Evolutionary conservation across 129 eudicot genomes (phyloP).

Genomic region (Saposhnikovia divaricata): DNA sequence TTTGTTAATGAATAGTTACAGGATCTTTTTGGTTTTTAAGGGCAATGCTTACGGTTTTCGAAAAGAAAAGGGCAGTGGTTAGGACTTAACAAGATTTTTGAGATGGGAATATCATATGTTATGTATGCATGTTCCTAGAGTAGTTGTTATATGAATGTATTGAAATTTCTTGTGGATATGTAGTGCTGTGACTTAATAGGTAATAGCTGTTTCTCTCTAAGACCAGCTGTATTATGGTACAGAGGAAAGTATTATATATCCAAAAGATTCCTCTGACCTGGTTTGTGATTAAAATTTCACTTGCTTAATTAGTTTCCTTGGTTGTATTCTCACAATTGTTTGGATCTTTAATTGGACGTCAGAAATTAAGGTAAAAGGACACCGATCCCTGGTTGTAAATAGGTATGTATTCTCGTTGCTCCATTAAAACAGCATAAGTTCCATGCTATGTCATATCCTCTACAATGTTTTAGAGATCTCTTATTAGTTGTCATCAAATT

Average conservation of each 20-base stretch:
- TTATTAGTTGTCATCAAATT: not conserved
- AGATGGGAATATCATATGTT: not conserved
- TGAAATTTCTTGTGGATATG: not conserved
- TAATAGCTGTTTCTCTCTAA: not conserved
- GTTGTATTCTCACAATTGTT: conserved; percentile 1
- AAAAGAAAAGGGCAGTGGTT: not conserved
- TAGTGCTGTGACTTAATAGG: not conserved
- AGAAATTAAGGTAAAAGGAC: not conserved
- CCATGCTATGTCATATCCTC: not conserved
- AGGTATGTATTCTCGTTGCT: not conserved
- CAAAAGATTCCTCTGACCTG: not conserved
- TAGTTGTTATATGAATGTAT: too few species aligned
- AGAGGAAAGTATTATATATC: not conserved
- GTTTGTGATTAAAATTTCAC: not conserved
- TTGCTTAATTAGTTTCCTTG: not conserved
- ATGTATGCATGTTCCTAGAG: not conserved
- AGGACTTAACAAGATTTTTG: too few species aligned
- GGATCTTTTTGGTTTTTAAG: not conserved
- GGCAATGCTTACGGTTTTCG: not conserved
- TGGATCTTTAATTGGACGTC: not conserved
- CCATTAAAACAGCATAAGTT: not conserved
- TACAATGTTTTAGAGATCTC: not conserved
- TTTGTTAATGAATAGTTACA: not conserved
- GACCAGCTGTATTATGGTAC: not conserved
- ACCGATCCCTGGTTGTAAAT: not conserved